These are phyloP conservation scores for Mortierella sp. DNA, from an alignment of 371 early-diverging fungal genomes.

Conservation along the genomic window DNA sequence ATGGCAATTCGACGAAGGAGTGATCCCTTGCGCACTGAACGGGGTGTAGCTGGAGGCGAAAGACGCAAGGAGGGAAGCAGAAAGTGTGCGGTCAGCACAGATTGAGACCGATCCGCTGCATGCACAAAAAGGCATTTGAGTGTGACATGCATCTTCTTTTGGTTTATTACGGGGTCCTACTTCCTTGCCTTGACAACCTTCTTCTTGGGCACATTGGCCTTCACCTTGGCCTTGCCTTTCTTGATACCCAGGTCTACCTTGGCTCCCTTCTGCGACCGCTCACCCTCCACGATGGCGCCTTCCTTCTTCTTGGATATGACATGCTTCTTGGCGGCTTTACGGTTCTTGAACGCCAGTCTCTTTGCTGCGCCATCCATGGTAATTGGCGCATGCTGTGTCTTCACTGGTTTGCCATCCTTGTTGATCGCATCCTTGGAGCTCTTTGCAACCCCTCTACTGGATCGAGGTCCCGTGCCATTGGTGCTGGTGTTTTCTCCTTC, in stretches of 20 bases:
- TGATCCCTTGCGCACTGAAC: background rate
- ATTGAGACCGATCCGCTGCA: no score
- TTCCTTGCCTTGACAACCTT: conserved; percentile 50
- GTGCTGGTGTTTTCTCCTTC: conserved; percentile 57
- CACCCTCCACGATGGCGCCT: conserved; percentile 62
- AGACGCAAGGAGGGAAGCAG: no score
- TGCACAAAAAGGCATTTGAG: no score
- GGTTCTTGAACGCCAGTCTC: conserved; percentile 39
- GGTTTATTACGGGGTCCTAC: no score
- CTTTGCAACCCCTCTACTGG: conserved; percentile 25
- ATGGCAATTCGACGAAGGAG: background rate
- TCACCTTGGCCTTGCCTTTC: conserved; percentile 54
- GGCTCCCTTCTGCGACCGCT: conserved; percentile 69
- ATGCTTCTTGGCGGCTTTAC: conserved; percentile 51
- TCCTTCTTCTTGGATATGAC: conserved; percentile 41
- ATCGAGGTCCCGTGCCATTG: conserved; percentile 40
- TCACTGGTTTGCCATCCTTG: conserved; percentile 36
- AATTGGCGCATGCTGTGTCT: conserved; percentile 59
- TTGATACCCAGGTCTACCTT: conserved; percentile 55
- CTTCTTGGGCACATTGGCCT: conserved; percentile 54
- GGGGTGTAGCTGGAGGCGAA: background rate
- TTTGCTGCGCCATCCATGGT: conserved; percentile 52
- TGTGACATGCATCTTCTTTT: no score
- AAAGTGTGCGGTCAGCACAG: no score
- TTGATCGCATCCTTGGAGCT: conserved; percentile 10